Base-by-base conservation (phyloP, 768 basidiomycete species). In the Zangia roseola region DNA sequence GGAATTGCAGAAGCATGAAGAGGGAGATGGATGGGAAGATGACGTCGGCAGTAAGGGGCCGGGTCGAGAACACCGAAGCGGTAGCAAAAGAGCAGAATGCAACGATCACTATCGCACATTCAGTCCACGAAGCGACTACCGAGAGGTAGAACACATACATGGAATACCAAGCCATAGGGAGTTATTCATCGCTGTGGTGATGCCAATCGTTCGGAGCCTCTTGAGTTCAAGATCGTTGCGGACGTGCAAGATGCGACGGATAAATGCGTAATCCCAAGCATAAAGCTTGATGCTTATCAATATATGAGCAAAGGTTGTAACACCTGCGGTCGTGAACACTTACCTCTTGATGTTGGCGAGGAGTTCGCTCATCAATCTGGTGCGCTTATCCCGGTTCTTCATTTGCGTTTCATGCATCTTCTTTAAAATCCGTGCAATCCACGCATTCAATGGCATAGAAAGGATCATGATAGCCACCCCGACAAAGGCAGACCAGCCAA, bases 11-110 rank as follows among this genome's bases (percentile, higher is more conserved):
- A 0, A 95, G 74, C 82, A 90, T 85, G 71, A 93, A 94, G 25
- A 94, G 70, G 0, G 91, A 86, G 53, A 98, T 93, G 0, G 91
- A 84, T n/a, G 95, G 95, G 78, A 98, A 98, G 54, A 97, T 94
- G 43, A 92, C 72, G 53, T 97, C 94, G 0, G 88, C 81, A 0
- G 95, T 97, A 2, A 98, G 68, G 4, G 93, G 90, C 24, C 64
- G 76, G 1, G 76, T 66, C 5, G 83, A 82, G 2, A 78, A 76
- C 16, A 74, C 59, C 0, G 89, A 83, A 7, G 88, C 88, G 0
- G 78, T 78, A 7, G 88, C 83, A 56, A 94, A 88, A 0, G 90
- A 91, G 59, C 86, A 84, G 65, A 92, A 88, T 12, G 87, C 87
- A 6, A 91, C 90, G 4, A 91, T 71, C 13, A 90, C 77, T 75